Evolutionary conservation across 2,329 filamentous ascomycete species (phyloP).

Genomic region (Cordyceps sp.): DNA sequence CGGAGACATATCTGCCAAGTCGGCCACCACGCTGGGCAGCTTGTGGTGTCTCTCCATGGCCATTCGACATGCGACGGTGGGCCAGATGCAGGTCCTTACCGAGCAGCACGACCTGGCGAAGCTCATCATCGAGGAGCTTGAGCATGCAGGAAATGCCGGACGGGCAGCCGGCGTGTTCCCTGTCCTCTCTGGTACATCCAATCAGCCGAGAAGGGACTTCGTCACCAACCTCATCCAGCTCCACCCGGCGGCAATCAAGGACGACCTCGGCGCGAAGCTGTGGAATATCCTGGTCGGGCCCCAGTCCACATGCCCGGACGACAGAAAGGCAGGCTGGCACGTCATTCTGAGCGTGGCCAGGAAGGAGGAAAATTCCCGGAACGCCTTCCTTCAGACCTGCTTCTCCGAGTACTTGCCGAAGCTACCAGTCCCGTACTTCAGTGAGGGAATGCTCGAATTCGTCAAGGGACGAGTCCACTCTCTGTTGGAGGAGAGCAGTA

Average conservation of each 20-base stretch:
- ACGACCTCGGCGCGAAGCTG: conserved; percentile 43
- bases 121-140: conserved; percentile 48
- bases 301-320: conserved; percentile 37
- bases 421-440: conserved; percentile 41
- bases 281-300: conserved; percentile 61
- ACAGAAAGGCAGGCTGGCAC: conserved; percentile 53
- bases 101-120: conserved; percentile 43
- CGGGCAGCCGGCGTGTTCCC: conserved; percentile 19
- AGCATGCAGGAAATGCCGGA: conserved; percentile 27
- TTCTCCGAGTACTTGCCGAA: conserved; percentile 38
- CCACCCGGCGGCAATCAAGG: conserved; percentile 43
- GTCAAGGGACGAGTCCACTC: conserved; percentile 33
- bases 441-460: conserved; percentile 44
- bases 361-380: conserved; percentile 25
- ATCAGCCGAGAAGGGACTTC: conserved; percentile 37
- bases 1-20: conserved; percentile 46
- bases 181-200: conserved; percentile 30
- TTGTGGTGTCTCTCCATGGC: conserved; percentile 44
- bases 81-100: conserved; percentile 40
- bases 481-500: conserved; percentile 23
- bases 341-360: conserved; percentile 36
- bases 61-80: conserved; percentile 24
- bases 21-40: conserved; percentile 52
- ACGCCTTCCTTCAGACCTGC: conserved; percentile 38
- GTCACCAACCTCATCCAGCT: conserved; percentile 40